Evolutionary conservation across 306 rosid genomes (phyloP).

Genomic region (Comarum palustre): DNA sequence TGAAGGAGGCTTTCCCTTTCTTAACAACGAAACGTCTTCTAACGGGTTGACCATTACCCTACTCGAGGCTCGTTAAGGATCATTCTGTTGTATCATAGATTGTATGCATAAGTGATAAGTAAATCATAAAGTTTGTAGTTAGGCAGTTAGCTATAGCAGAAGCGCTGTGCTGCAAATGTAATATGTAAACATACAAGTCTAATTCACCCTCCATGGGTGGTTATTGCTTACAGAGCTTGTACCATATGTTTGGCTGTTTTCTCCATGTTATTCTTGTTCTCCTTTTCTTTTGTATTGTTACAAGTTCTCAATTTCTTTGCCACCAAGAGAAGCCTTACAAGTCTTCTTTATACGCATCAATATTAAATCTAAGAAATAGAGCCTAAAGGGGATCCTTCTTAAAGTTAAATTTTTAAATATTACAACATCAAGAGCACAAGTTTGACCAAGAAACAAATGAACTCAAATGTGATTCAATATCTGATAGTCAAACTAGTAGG

Average conservation of each 20-base stretch:
- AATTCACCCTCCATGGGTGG: not conserved
- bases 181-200: not conserved
- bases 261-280: too few species aligned
- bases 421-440: too few species aligned
- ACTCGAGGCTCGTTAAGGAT: constrained; percentile 31
- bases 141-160: not conserved
- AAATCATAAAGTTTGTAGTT: not conserved
- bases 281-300: too few species aligned
- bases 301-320: too few species aligned
- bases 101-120: not conserved
- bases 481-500: not conserved
- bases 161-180: not conserved
- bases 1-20: not conserved
- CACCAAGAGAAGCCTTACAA: too few species aligned
- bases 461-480: not conserved
- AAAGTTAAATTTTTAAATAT: too few species aligned
- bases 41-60: constrained; percentile 27
- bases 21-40: constrained; percentile 12
- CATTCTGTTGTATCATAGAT: not conserved
- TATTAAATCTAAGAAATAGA: too few species aligned
- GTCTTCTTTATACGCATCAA: too few species aligned
- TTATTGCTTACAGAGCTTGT: too few species aligned
- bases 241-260: too few species aligned
- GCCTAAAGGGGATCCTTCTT: too few species aligned
- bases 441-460: not conserved